These are phyloP conservation scores for Adansonia digitata DNA, from an alignment of 345 rosid genomes.

Conservation along the genomic window DNA sequence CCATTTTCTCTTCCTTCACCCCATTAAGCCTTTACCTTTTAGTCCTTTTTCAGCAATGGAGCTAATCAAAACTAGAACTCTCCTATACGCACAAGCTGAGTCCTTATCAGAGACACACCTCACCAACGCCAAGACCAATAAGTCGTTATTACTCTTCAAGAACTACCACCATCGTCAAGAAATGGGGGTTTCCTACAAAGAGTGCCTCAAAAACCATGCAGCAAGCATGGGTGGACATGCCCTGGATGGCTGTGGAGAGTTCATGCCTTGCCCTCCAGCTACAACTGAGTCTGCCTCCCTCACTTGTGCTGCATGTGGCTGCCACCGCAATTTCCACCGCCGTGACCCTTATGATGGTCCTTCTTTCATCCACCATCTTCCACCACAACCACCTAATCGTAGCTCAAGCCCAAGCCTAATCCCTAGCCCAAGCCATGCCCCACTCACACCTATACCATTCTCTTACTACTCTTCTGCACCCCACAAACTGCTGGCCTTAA, in stretches of 20 bases:
- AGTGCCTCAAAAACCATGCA: conserved; percentile 81
- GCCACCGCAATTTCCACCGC: conserved; percentile 95
- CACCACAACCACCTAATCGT: conserved; percentile 10
- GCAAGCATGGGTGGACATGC: conserved; percentile 72
- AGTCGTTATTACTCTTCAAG: conserved; percentile 10
- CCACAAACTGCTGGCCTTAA: conserved; percentile 46
- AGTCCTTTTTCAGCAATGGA: conserved; percentile 16
- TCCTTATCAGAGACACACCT: not conserved
- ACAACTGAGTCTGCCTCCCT: conserved; percentile 47
- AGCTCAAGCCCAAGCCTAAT: conserved; percentile 37
- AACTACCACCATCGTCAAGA: conserved; percentile 1
- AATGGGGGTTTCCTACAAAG: conserved; percentile 58
- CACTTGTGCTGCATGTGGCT: conserved; percentile 81
- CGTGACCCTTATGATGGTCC: conserved; percentile 34
- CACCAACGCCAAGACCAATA: not conserved
- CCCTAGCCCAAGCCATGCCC: conserved; percentile 23
- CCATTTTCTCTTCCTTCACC: not conserved
- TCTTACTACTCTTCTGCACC: conserved; percentile 66
- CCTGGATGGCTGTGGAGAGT: conserved; percentile 89
- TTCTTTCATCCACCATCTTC: conserved; percentile 22
- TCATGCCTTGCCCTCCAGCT: conserved; percentile 46
- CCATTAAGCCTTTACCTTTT: not conserved
- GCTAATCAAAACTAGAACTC: conserved; percentile 12
- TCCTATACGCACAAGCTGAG: conserved; percentile 8
- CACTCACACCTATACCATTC: conserved; percentile 53